phyloP scores from a whole-genome alignment of 805 yeast species.

The Schizosaccharomyces octosporus region DNA sequence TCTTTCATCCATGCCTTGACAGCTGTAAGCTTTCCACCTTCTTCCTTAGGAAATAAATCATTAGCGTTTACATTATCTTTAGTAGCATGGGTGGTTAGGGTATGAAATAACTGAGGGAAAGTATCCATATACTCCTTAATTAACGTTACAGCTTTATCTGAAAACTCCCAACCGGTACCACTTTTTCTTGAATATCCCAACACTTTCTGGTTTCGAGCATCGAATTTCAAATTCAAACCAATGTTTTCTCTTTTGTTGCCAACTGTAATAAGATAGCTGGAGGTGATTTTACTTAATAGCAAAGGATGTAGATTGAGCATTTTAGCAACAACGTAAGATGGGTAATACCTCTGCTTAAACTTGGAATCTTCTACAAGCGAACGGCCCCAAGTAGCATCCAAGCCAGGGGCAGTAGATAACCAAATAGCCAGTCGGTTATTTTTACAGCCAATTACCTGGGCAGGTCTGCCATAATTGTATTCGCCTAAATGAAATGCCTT shows the following conservation, averaged over 20 bases:
- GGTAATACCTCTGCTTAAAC: constrained; percentile 28
- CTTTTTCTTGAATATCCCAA: constrained; percentile 58
- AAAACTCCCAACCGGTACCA: constrained; percentile 57
- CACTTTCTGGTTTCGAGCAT: constrained; percentile 54
- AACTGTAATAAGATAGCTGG: constrained; percentile 22
- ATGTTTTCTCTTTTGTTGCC: constrained; percentile 38
- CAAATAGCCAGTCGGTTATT: constrained; percentile 13
- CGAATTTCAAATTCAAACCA: constrained; percentile 70
- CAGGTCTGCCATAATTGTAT: constrained; percentile 62
- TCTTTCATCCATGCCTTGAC: constrained; percentile 22
- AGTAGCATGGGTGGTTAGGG: constrained; percentile 7
- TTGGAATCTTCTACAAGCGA: constrained; percentile 33
- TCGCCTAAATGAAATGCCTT: constrained; percentile 63
- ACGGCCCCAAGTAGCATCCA: constrained; percentile 44
- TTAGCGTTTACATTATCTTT: not conserved
- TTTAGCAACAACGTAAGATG: constrained; percentile 40
- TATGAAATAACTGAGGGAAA: constrained; percentile 34
- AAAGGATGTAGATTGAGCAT: constrained; percentile 32
- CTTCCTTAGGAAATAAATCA: constrained; percentile 5
- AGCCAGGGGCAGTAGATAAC: constrained; percentile 7
- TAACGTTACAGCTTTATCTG: constrained; percentile 45
- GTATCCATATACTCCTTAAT: constrained; percentile 32
- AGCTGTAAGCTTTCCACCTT: constrained; percentile 10
- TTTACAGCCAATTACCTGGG: constrained; percentile 19
- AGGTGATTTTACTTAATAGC: constrained; percentile 53